Percentiles rank a stretch among this genome's conserved stretches.
Conservation (phyloP, 305 asterid genomes). For the Fraxinus velutina region DNA sequence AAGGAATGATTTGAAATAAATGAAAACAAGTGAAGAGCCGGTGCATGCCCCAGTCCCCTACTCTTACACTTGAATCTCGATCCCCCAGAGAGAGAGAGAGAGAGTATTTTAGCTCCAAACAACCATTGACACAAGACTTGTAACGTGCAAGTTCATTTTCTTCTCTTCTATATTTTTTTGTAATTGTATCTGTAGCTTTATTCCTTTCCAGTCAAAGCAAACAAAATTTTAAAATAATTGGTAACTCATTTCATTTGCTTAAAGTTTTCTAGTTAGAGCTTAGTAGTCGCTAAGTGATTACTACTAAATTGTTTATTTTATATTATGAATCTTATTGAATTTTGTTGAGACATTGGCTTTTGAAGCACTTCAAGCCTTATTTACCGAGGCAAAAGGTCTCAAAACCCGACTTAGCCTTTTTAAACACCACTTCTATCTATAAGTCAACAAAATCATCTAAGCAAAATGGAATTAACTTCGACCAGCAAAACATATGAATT, state of each 20-base stretch:
- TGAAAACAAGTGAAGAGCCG: neutral
- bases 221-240: neutral
- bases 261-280: neutral
- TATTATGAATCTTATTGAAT: neutral
- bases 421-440: neutral
- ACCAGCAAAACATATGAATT: neutral
- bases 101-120: neutral
- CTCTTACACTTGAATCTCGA: neutral
- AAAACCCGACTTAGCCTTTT: neutral
- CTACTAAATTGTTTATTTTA: neutral
- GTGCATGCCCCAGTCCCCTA: neutral
- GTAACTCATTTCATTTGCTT: neutral
- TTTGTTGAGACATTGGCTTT: neutral
- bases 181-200: neutral
- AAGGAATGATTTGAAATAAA: neutral
- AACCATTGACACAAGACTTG: neutral
- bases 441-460: neutral
- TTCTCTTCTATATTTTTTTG: neutral
- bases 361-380: neutral
- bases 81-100: neutral
- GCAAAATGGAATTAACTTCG: neutral
- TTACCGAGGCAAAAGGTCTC: neutral
- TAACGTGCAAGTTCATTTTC: neutral
- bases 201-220: neutral
- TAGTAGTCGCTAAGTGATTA: neutral